Evolutionary conservation across 495 filamentous ascomycete species (phyloP).

Genomic region (Neurospora sp.): DNA sequence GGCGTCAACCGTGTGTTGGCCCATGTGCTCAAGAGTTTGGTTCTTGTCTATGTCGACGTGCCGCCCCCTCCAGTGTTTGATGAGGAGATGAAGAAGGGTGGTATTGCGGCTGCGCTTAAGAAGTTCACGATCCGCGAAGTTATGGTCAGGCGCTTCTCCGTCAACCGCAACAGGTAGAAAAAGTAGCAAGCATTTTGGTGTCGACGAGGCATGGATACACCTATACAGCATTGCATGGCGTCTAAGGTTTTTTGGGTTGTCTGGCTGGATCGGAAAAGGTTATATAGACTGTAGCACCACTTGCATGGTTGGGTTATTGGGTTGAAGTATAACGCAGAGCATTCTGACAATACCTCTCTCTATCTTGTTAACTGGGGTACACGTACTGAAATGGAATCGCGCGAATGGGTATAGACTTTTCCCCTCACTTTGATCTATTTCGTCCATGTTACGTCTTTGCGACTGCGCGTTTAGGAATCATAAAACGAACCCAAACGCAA

Average conservation of each 20-base stretch:
- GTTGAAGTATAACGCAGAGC: background rate
- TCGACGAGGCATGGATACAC: background rate
- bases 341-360: background rate
- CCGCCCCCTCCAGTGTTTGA: constrained; percentile 53
- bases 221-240: background rate
- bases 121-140: constrained; percentile 77
- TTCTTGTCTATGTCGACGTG: constrained; percentile 83
- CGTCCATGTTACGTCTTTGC: background rate
- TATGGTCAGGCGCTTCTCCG: constrained; percentile 68
- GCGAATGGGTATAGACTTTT: background rate
- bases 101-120: constrained; percentile 53
- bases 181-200: background rate
- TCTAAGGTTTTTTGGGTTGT: background rate
- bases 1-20: constrained; percentile 83
- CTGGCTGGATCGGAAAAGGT: background rate
- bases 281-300: background rate
- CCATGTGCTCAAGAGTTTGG: constrained; percentile 78
- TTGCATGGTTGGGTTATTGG: background rate
- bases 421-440: background rate
- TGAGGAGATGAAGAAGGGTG: constrained; percentile 28
- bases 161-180: constrained; percentile 53
- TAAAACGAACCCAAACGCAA: background rate
- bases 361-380: background rate
- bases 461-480: background rate
- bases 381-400: background rate